phyloP scores from a whole-genome alignment of 495 filamentous ascomycete genomes.

The Podospora anserina region DNA sequence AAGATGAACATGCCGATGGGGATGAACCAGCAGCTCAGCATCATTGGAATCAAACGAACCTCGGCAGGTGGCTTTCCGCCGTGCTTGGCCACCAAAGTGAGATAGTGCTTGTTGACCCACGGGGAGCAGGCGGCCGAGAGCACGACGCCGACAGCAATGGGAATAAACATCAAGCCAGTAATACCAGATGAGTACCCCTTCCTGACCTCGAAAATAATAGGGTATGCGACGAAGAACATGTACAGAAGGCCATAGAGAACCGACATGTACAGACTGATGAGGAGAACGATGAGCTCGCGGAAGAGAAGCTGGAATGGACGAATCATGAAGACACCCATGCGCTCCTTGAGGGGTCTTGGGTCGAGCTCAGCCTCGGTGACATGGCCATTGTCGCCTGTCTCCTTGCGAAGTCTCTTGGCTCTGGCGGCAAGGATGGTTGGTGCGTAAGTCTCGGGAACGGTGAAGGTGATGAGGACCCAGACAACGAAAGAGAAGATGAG shows the following conservation, averaged over 20 bases:
- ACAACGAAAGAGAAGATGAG: constrained; percentile 64
- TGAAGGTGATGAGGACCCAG: constrained; percentile 72
- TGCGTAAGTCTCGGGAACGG: constrained; percentile 76
- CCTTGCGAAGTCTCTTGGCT: constrained; percentile 63
- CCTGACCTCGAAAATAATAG: constrained; percentile 72
- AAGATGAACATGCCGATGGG: constrained; percentile 79
- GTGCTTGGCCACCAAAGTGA: constrained; percentile 56
- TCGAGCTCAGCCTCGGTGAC: constrained; percentile 76
- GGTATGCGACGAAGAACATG: constrained; percentile 81
- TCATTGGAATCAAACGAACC: constrained; percentile 76
- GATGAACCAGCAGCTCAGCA: constrained; percentile 76
- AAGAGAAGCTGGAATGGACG: constrained; percentile 77
- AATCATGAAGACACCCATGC: constrained; percentile 63
- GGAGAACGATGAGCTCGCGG: constrained; percentile 72
- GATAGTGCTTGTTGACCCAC: constrained; percentile 72
- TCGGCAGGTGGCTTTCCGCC: constrained; percentile 72
- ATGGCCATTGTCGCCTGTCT: constrained; percentile 59
- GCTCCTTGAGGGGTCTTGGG: constrained; percentile 58
- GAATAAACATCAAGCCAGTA: constrained; percentile 81
- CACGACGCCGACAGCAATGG: constrained; percentile 64
- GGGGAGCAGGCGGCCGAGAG: constrained; percentile 63
- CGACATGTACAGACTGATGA: constrained; percentile 74
- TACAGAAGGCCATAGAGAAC: constrained; percentile 75
- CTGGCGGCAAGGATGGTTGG: constrained; percentile 64
- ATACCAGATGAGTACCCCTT: constrained; percentile 69